A percentile compares a stretch with the other conserved stretches of the same genome.
Evolutionary conservation across 257 asterid species (phyloP).

Genomic region (Jasminum sambac): DNA sequence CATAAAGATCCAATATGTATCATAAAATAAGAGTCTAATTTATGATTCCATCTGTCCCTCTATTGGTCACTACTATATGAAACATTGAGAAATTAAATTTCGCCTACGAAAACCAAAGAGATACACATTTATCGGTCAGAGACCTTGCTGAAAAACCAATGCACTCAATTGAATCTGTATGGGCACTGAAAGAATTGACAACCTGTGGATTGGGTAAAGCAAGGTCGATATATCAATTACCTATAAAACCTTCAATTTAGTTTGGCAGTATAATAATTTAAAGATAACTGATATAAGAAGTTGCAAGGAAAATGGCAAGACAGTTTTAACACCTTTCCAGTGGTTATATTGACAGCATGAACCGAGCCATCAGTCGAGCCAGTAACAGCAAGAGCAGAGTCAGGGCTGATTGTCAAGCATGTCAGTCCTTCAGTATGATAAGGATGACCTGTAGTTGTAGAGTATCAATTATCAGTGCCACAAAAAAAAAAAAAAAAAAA

Average conservation of each 20-base stretch:
- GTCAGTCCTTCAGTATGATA: constrained; percentile 85
- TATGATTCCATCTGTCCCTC: constrained; percentile 5
- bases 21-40: too few relatives aligned
- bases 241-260: constrained; percentile 3
- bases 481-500: constrained; percentile 2
- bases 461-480: constrained; percentile 11
- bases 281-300: constrained; percentile 1
- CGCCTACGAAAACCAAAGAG: constrained; percentile 9
- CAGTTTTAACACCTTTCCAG: constrained; percentile 56
- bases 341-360: constrained; percentile 71
- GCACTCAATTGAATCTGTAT: constrained; percentile 87
- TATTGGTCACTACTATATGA: not conserved
- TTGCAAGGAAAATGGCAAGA: constrained; percentile 1
- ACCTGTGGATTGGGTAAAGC: constrained; percentile 50
- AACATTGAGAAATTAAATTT: not conserved
- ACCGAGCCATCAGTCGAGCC: constrained; percentile 79
- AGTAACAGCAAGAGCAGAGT: constrained; percentile 74
- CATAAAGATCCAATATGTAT: constrained; percentile 11
- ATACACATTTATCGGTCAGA: constrained; percentile 22
- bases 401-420: constrained; percentile 74
- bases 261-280: constrained; percentile 7
- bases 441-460: constrained; percentile 55
- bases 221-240: constrained; percentile 14
- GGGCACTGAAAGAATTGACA: constrained; percentile 65
- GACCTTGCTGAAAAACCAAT: constrained; percentile 79